These are phyloP conservation scores for Dryas drummondii DNA, from an alignment of 306 rosid genomes.

Conservation along the genomic window DNA sequence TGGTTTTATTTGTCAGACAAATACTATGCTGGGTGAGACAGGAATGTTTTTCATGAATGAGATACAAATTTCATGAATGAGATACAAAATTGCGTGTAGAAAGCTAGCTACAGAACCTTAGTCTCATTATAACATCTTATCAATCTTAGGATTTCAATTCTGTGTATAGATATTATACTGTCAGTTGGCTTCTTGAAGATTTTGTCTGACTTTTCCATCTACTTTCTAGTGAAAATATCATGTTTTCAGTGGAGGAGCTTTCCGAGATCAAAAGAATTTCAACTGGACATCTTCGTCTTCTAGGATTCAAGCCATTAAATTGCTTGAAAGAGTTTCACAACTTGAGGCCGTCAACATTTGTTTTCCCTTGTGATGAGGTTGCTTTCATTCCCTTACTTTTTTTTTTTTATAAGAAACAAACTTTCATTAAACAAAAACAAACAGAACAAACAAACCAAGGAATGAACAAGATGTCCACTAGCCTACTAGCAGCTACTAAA, in stretches of 20 bases:
- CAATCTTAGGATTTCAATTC: neutral
- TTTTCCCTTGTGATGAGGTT: slow-evolving; percentile 87
- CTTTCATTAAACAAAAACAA: too few species aligned
- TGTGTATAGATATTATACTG: neutral
- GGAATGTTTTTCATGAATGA: neutral
- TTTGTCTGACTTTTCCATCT: slow-evolving; percentile 19
- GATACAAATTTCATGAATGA: neutral
- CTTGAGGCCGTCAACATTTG: slow-evolving; percentile 85
- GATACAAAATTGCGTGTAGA: neutral
- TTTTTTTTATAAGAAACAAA: too few species aligned
- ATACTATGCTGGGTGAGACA: neutral
- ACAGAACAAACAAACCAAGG: too few species aligned
- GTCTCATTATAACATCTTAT: neutral
- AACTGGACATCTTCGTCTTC: slow-evolving; percentile 66
- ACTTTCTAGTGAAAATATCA: slow-evolving; percentile 62
- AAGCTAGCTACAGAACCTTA: neutral
- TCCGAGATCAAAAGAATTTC: slow-evolving; percentile 71
- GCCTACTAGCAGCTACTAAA: too few species aligned
- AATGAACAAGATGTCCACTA: too few species aligned
- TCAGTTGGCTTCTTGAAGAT: slow-evolving; percentile 24
- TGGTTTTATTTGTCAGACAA: neutral
- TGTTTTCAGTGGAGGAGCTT: slow-evolving; percentile 69
- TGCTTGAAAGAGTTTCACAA: slow-evolving; percentile 91
- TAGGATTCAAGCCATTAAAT: slow-evolving; percentile 90
- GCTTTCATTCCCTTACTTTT: neutral